Evolutionary conservation across 176 grass and related monocot species (phyloP), one percentile per base, ranked within the genome.

Genomic region (Miscanthus lutarioriparius): DNA sequence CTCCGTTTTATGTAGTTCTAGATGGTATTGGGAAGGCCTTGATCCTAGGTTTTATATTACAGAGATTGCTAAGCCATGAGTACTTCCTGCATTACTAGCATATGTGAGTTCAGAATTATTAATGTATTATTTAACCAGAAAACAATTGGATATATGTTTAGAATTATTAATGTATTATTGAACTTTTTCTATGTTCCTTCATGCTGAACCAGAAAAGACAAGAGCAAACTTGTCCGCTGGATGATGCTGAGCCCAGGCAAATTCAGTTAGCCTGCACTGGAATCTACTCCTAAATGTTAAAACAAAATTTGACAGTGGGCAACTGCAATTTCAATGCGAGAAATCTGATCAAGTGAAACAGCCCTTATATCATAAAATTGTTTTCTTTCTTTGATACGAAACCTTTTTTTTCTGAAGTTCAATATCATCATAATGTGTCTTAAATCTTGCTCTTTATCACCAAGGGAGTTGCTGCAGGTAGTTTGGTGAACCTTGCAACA

Each of bases 31-130:
- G 96, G 54, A 99, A 83, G 96, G 96, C 44, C 93, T 99, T 43
- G 96, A 96, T 85, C 93, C 96, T 84, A 94, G 93, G 82, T 99
- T 99, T 91, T 93, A 99, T 87, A 96, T 99, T 75, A 99, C 96
- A 87, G 96, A 99, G 85, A 99, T 99, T 79, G 96, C 96, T 81
- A 98, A 86, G 81, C 96, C 96, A 93, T 98, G 69, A 93, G 96
- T 89, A 59, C 72, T 87, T 88, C 63, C 27, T 86, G 7, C 48
- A 35, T 80, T 72, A 75, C 62, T 67, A 69, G 47, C 28, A 73
- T 93, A 87, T 79, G 96, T 99, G 91, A 96, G 96, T 87, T 81
- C 5, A 54, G 26, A 80, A 72, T 63, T 75, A 43, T 64, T 64
- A 43, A 58, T 38, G 4, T 73, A 67, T 66, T 3, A 2, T 67